Percentiles rank a stretch among this genome's conserved stretches.
phyloP scores from a whole-genome alignment of 2,329 filamentous ascomycete genomes.

The Penicillium fuscoglaucum region DNA sequence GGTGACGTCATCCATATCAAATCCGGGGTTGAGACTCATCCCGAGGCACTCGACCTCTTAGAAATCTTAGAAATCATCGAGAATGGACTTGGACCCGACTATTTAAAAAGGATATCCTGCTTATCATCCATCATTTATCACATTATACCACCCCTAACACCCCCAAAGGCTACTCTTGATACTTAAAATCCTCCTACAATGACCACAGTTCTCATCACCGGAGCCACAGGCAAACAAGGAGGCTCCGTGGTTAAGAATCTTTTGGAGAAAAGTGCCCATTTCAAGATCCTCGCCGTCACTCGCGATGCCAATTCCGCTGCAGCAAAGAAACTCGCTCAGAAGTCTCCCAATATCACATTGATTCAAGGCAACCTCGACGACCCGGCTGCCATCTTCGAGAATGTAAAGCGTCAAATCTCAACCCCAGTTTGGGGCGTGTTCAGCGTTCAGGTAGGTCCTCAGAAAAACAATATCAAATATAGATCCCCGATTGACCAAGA shows the following conservation, averaged over 20 bases:
- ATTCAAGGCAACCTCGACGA: slow-evolving; percentile 61
- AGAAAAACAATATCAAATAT: background rate
- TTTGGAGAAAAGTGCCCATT: slow-evolving; percentile 33
- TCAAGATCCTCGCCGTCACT: slow-evolving; percentile 61
- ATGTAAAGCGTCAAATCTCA: slow-evolving; percentile 40
- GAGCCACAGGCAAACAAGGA: slow-evolving; percentile 47
- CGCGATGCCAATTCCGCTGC: slow-evolving; percentile 54
- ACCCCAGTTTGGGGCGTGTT: slow-evolving; percentile 60
- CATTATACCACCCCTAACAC: background rate
- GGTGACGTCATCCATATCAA: background rate
- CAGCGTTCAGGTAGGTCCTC: slow-evolving; percentile 54
- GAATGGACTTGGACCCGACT: background rate
- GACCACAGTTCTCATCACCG: slow-evolving; percentile 36
- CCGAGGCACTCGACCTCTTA: background rate
- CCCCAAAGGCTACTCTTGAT: no score
- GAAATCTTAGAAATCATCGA: no score
- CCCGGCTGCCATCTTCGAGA: slow-evolving; percentile 51
- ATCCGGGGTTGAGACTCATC: background rate
- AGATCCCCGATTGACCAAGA: background rate
- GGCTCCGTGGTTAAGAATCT: slow-evolving; percentile 34
- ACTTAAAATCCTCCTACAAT: background rate
- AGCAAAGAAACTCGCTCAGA: slow-evolving; percentile 43
- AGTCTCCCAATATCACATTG: slow-evolving; percentile 51
- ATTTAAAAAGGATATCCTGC: background rate
- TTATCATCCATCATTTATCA: background rate